Conservation (phyloP, 306 rosid species). For the Vigna angularis region DNA sequence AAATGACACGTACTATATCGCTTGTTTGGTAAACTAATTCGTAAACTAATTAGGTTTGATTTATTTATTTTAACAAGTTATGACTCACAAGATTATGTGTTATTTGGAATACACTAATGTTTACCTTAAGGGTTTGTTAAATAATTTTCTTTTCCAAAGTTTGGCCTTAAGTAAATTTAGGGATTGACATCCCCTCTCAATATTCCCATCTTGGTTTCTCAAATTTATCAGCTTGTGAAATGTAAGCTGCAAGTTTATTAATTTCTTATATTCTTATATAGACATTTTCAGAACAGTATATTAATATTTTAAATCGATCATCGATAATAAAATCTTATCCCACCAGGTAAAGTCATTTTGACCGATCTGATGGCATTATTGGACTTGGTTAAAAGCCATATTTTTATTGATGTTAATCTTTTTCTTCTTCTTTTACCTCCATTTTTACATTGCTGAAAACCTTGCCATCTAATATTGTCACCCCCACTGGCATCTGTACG, state of each 20-base stretch:
- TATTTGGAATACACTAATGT: neutral
- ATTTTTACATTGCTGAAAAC: neutral
- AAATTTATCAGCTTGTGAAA: neutral
- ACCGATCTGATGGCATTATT: neutral
- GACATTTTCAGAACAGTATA: neutral
- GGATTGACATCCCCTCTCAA: neutral
- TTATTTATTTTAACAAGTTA: neutral
- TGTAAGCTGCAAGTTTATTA: neutral
- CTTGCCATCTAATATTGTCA: neutral
- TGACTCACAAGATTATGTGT: neutral
- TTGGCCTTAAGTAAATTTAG: neutral
- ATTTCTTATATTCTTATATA: neutral
- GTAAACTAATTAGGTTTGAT: neutral
- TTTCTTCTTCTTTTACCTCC: neutral
- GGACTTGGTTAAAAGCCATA: neutral
- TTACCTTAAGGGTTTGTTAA: neutral
- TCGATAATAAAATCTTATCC: neutral
- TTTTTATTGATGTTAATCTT: neutral
- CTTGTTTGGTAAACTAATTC: neutral
- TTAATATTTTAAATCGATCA: neutral
- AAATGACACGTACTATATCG: neutral
- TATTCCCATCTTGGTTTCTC: neutral
- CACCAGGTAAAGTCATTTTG: neutral
- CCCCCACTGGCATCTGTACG: neutral
- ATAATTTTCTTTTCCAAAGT: neutral